A percentile compares a stretch with the other conserved stretches of the same genome.
phyloP scores from a whole-genome alignment of 441 rosid species.

The Pelargonium myrrhifolium region DNA sequence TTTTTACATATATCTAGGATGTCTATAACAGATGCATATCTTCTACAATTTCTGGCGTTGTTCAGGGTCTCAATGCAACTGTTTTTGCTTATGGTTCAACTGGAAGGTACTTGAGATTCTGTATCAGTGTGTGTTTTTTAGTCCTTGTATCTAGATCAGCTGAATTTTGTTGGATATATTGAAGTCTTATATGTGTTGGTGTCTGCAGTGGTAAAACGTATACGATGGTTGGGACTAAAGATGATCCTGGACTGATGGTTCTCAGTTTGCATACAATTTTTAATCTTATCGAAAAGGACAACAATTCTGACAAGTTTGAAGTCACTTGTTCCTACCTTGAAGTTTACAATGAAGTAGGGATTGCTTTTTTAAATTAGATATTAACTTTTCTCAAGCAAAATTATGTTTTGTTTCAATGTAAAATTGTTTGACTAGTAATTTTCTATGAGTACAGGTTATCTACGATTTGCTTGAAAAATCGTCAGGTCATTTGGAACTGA shows the following conservation, averaged over 20 bases:
- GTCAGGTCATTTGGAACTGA: constrained; percentile 83
- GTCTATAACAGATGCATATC: constrained; percentile 54
- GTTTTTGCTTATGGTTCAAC: constrained; percentile 92
- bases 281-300: constrained; percentile 55
- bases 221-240: constrained; percentile 84
- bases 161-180: neutral
- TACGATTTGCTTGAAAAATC: constrained; percentile 90
- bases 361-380: too few relatives aligned
- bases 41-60: constrained; percentile 64
- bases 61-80: constrained; percentile 83
- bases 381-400: too few relatives aligned
- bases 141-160: neutral
- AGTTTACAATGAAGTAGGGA: constrained; percentile 83
- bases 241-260: constrained; percentile 96
- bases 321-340: constrained; percentile 89
- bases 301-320: constrained; percentile 66
- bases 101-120: constrained; percentile 48
- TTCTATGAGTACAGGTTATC: constrained; percentile 53
- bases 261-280: constrained; percentile 77
- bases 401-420: neutral
- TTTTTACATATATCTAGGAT: constrained; percentile 35
- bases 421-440: constrained; percentile 3
- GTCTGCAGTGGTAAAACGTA: constrained; percentile 72
- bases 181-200: neutral
- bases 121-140: neutral